Evolutionary conservation across 495 filamentous ascomycete species (phyloP).

Genomic region (Neurospora sp.): DNA sequence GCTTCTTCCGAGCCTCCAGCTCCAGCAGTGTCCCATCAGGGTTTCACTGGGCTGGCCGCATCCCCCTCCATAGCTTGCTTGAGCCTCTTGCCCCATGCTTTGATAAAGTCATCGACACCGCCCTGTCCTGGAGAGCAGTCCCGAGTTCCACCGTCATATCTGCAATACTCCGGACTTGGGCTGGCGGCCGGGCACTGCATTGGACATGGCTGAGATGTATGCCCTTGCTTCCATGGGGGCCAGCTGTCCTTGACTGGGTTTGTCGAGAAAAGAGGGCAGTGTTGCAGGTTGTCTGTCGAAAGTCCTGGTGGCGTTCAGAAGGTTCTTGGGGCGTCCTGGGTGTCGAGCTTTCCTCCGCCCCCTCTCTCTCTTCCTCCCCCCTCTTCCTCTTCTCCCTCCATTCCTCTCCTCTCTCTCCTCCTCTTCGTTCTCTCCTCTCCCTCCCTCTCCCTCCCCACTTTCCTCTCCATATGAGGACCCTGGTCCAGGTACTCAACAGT

Average conservation of each 20-base stretch:
- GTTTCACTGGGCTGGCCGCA: no score
- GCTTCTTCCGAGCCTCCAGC: no score
- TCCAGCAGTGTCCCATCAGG: no score
- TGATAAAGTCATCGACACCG: no score
- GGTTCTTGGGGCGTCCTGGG: neutral
- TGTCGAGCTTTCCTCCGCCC: rapidly evolving
- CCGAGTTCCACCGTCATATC: neutral
- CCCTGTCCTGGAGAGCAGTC: no score
- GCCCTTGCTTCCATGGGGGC: neutral
- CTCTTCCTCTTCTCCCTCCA: neutral
- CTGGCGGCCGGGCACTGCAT: neutral
- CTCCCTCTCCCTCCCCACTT: neutral
- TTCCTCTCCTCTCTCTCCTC: neutral
- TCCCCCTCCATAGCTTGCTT: no score
- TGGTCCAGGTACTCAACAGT: neutral
- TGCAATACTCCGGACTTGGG: neutral
- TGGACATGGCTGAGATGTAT: rapidly evolving
- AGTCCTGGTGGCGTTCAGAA: neutral
- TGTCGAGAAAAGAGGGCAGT: neutral
- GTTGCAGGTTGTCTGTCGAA: neutral
- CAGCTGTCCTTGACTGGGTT: neutral
- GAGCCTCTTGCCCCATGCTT: no score
- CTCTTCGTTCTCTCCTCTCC: neutral
- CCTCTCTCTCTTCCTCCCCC: neutral
- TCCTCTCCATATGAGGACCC: neutral